Base-by-base conservation (phyloP, 495 filamentous ascomycete genomes). In the Arthonia radiata region DNA sequence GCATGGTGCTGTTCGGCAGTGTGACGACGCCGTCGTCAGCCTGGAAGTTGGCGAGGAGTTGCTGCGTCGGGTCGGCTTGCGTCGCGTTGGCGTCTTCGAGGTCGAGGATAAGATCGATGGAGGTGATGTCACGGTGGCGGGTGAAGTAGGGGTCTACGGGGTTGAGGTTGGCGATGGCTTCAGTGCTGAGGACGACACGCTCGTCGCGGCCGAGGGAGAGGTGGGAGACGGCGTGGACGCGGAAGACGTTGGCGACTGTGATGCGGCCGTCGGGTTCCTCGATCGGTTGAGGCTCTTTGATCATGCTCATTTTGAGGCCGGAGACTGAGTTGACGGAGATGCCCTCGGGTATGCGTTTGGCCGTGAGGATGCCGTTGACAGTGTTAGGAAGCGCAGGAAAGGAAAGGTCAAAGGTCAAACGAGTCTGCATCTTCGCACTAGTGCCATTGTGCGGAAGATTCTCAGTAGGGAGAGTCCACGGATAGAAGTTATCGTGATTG, bases 121-220 rank as follows among this genome's bases (percentile, higher is more conserved):
- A 57, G 14, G 67, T 48, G 14, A 61, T 47, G 46, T 92, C 79
- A 25, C 71, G 61, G 14, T 81, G 49, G 17, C 76, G 62, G 13
- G 71, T 75, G 41, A 93, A 93, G 22, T 78, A 63, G 8, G 79
- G 74, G 49, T 93, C 86, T 21, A 61, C 59, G 2, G 64, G 62
- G 41, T 66, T 59, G 31, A 80, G 61, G 27, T 71, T 67, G 32
- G 68, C 65, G 26, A 89, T 60, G 18, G 77, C 60, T 18, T 80
- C 67, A 14, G 72, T 60, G n/a, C 66, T 54, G 30, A 97, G 54
- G 40, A 79, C 76, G 29, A 93, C 64, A 40, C 71, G 79, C 50
- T 97, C 86, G 37, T 92, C 81, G 31, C 76, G 71, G 5, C 86
- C 86, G 1, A 97, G 52, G 0, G 71, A 57, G 15, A 89, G 59